Percentiles rank a stretch among this genome's conserved stretches.
These are phyloP conservation scores for Crataegus laevigata DNA, from an alignment of 306 rosid genomes.

Conservation along the genomic window DNA sequence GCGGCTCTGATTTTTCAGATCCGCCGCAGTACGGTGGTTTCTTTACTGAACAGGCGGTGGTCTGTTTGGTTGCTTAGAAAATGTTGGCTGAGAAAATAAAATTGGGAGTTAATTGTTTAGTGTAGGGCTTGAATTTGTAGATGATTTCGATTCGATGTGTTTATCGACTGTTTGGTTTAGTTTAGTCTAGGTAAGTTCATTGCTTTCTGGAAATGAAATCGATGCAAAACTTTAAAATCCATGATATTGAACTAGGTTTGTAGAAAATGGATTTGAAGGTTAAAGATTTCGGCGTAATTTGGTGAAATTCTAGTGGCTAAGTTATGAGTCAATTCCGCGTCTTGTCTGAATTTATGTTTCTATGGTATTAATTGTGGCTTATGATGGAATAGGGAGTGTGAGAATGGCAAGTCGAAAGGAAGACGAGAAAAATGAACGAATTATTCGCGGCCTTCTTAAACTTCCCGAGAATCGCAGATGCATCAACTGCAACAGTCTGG, in stretches of 20 bases:
- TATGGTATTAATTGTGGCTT: constrained; percentile 14
- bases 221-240: background rate
- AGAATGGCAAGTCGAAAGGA: constrained; percentile 77
- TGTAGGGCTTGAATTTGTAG: background rate
- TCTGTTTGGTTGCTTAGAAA: constrained; percentile 12
- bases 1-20: constrained; percentile 29
- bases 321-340: background rate
- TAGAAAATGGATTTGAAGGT: background rate
- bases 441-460: constrained; percentile 82
- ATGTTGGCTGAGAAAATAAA: constrained; percentile 9
- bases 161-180: background rate
- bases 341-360: background rate
- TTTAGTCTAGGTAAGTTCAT: background rate
- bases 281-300: background rate
- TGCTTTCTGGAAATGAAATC: background rate
- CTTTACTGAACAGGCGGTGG: background rate
- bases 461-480: constrained; percentile 76
- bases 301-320: background rate
- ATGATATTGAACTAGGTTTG: background rate
- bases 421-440: constrained; percentile 82
- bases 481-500: constrained; percentile 86
- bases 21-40: constrained; percentile 17
- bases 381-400: constrained; percentile 29
- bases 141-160: background rate
- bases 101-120: background rate